Evolutionary conservation across 768 basidiomycete species (phyloP), one percentile per base, ranked within the genome.

Genomic region (Sarcomyxa edulis): DNA sequence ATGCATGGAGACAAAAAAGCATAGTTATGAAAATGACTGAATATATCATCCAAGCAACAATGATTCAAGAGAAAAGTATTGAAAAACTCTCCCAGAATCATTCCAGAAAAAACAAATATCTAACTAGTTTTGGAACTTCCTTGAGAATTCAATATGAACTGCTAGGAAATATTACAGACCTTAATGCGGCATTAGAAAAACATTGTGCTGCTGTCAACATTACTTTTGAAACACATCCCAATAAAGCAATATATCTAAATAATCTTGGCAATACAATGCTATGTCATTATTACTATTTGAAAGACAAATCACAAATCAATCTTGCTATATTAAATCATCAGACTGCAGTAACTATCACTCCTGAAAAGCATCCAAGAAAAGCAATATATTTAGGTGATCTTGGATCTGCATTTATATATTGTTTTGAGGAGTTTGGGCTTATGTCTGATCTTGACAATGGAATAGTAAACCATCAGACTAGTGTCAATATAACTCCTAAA

Each of bases 301-400:
- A 35, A 7, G 40, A 9, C 7, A 4, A 32, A 5, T 11, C 7
- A 4, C 32, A 48, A 18, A 12, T 48, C 16, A 33, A 48, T 4
- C 20, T 12, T 15, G 40, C 45, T 6, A 25, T 32, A 5, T 9
- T 9, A 24, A n/a, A 25, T 11, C 16, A 23, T 28, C 35, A 27
- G 22, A 22, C 12, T 16, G 38, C 47, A 12, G 32, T 48, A 4
- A 6, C 20, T 18, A 28, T 40, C 23, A 40, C 46, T 11, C 45
- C 45, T 12, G 27, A 35, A 19, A 46, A 18, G n/a, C 42, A 48
- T 37, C 31, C 43, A 14, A 30, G 26, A 14, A 48, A 43, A 27
- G n/a, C 48, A 42, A 19, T 7, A 11, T 23, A 20, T 5, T 18
- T 49, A 6, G 14, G 32, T 37, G 39, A 35, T 18, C 47, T 48